Base-by-base conservation (phyloP, 1,284 basidiomycete genomes). In the Rugosomyces carneus region DNA sequence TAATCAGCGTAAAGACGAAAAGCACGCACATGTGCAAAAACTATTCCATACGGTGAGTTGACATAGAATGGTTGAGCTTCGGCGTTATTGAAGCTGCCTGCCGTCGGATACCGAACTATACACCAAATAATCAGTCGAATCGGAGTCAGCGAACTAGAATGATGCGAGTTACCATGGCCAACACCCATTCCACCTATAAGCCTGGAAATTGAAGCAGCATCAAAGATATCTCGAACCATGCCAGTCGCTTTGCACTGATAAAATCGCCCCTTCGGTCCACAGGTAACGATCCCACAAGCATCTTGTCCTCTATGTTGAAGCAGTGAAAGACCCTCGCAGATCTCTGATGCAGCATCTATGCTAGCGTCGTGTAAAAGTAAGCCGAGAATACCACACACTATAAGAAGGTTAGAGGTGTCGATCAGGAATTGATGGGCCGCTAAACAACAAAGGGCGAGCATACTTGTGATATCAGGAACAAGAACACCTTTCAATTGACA, bases 11-110 rank as follows among this genome's bases (percentile, higher is more conserved):
- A 7, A 35, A 13, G 8, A 44, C 18, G 35, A 37, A 8, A 35
- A 43, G 27, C 7, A 71, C 88, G 56, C 61, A 93, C 93, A 75
- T 99, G 96, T 26, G 92, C 95, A 64, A 99, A 90, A 50, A 94
- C 92, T 61, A 99, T 97, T 47, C 96, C 96, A 63, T 96, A 97
- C 7, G 96, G 96, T 16, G 93, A 95, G 73, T 99, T 99, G 59
- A 99, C 96, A 66, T 99, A 99, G 78, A 99, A 99, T 1, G 96
- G 96, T 64, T 99, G 96, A 3, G 96, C 94, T 66, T 99, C 96
- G n/a, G 94, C 87, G 58, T 97, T 89, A 49, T 93, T 90, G 45
- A 93, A 96, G 61, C 91, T 93, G 44, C 96, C 96, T 44, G 96
- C 96, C 52, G 96, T 99, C 20, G 96, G 96, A 71, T 99, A 97